Conservation (phyloP, 345 rosid species). For the Arabis alpina region DNA sequence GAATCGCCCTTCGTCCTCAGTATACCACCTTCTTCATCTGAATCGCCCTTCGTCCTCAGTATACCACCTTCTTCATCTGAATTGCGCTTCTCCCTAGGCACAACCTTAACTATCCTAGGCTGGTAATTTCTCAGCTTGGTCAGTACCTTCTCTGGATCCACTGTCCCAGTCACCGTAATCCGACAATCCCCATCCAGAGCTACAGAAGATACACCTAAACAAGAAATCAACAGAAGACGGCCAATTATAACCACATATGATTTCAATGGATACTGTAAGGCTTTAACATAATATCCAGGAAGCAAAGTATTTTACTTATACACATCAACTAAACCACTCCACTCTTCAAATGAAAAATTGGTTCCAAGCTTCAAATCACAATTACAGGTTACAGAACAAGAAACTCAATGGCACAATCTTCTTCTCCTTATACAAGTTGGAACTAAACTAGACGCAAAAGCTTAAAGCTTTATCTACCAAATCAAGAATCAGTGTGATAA, state of each 20-base stretch:
- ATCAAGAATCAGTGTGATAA: not conserved
- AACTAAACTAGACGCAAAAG: not conserved
- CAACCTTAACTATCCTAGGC: slow-evolving; percentile 5
- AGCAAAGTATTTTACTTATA: not conserved
- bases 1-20: too few relatives aligned
- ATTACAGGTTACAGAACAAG: not conserved
- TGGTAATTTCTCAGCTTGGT: slow-evolving; percentile 23
- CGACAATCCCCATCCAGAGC: not conserved
- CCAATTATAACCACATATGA: not conserved
- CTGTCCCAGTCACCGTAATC: slow-evolving; percentile 13
- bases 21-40: slow-evolving; percentile 1
- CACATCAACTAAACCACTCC: too few relatives aligned
- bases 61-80: slow-evolving; percentile 1
- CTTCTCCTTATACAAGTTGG: too few relatives aligned
- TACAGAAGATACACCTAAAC: slow-evolving; percentile 28
- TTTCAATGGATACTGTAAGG: not conserved
- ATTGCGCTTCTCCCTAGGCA: not conserved
- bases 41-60: not conserved
- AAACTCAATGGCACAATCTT: not conserved
- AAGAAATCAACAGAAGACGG: not conserved
- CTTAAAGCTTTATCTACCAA: not conserved
- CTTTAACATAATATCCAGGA: not conserved
- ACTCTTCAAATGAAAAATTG: not conserved
- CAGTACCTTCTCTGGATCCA: not conserved
- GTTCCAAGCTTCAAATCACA: not conserved